Evolutionary conservation across 345 rosid genomes (phyloP), one percentile per base, ranked within the genome.

Genomic region (Linum tenue): DNA sequence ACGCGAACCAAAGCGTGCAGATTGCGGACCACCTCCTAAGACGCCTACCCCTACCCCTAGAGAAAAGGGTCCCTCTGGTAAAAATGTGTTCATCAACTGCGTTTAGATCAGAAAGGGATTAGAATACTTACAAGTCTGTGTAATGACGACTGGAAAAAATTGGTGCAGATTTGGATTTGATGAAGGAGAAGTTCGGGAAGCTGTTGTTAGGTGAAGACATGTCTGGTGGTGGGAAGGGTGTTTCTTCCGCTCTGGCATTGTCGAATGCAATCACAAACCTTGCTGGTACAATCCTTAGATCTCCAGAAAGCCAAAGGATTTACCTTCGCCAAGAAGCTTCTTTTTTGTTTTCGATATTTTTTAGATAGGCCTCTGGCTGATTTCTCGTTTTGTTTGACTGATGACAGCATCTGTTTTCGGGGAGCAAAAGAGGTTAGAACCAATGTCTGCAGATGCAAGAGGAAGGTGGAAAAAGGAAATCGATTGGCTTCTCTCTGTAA

Each of bases 391-490:
- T 51, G 39, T 6, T 16, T 38, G 5, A 8, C 5, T 4, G 43
- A 70, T 72, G 78, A 14, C 85, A 89, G 96, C 98, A 57, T 89
- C 95, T 5, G 75, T 89, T 69, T 91, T 91, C 12, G 96, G 96
- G 12, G 98, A 89, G 65, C 83, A 83, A 69, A 74, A 77, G 66
- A 85, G 75, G 67, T 44, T 91, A 22, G 95, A 89, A 75, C 96
- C 98, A 0, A 91, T 91, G 96, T 60, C 89, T 5, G 80, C 81
- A 38, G 95, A 87, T 67, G 85, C 84, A 56, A 91, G 80, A 75
- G 74, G 78, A 7, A 80, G 95, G 68, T 91, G 98, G 98, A 89
- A 81, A 74, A 91, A 78, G 77, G 98, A 91, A 77, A 82, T 89
- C 1, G 87, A 84, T 55, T 91, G 95, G 96, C 85, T 91, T 67